Conservation (phyloP, 768 basidiomycete genomes). For the Mycena alexandri region DNA sequence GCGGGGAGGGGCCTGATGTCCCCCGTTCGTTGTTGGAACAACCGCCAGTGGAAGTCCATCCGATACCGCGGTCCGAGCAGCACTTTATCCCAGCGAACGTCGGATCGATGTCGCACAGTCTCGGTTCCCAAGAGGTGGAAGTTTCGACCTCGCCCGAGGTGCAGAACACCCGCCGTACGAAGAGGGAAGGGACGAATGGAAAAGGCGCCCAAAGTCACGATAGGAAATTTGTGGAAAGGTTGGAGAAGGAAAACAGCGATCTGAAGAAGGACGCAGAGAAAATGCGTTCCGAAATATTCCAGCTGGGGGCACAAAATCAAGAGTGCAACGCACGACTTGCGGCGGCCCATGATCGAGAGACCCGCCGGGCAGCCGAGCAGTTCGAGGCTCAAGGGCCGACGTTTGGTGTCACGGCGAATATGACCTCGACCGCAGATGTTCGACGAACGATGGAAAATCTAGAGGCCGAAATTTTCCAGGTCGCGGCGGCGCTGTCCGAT, state of each 20-base stretch:
- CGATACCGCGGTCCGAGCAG: too few species aligned
- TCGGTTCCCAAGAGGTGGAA: too few species aligned
- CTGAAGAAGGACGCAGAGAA: not conserved
- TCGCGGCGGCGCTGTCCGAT: conserved; percentile 3
- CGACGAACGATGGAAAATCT: conserved; percentile 11
- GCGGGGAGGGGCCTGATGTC: too few species aligned
- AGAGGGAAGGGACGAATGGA: too few species aligned
- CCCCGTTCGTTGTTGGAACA: too few species aligned
- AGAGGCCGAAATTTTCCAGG: conserved; percentile 3
- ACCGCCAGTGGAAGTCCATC: too few species aligned
- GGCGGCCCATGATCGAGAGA: not conserved
- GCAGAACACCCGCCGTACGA: too few species aligned
- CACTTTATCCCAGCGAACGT: too few species aligned
- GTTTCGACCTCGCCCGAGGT: too few species aligned
- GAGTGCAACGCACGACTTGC: not conserved
- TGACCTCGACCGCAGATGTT: conserved; percentile 8
- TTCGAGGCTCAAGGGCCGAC: not conserved
- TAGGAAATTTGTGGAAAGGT: too few species aligned
- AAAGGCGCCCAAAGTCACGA: too few species aligned
- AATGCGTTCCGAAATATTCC: not conserved
- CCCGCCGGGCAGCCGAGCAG: not conserved
- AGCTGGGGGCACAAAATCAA: not conserved
- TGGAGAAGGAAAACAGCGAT: not conserved
- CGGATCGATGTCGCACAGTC: too few species aligned
- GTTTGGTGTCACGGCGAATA: not conserved